Conservation (phyloP, 2,329 filamentous ascomycete species). For the Aspergillus oerlinghausenensis region DNA sequence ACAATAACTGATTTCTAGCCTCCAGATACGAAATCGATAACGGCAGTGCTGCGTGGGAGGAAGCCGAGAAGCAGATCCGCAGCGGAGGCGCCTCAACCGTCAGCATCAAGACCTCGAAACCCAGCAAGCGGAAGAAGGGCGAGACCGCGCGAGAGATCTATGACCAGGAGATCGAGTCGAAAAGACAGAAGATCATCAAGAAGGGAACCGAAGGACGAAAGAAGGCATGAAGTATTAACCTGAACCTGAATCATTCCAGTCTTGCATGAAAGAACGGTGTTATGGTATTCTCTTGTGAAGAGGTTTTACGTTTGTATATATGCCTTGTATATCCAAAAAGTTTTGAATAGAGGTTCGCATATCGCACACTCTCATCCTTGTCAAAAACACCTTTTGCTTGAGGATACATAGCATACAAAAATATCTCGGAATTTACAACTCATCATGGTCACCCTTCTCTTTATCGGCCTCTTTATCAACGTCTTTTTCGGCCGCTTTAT, state of each 20-base stretch:
- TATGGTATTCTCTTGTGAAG: not conserved
- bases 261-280: conserved; percentile 3
- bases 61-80: conserved; percentile 69
- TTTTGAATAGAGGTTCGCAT: not conserved
- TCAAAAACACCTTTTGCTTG: not conserved
- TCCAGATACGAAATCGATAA: conserved; percentile 45
- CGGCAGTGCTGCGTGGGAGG: conserved; percentile 50
- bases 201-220: conserved; percentile 41
- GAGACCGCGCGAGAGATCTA: conserved; percentile 49
- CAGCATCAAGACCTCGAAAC: conserved; percentile 73
- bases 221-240: conserved; percentile 10
- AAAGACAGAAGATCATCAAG: conserved; percentile 43
- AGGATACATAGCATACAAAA: not conserved
- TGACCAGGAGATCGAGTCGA: conserved; percentile 40
- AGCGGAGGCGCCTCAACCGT: conserved; percentile 55
- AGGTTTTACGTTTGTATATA: not conserved
- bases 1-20: conserved; percentile 38
- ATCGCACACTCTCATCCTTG: not conserved
- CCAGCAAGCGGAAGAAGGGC: conserved; percentile 66
- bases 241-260: not conserved
- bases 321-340: not conserved
- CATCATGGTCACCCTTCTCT: conserved; percentile 41
- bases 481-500: conserved; percentile 27
- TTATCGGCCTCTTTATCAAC: conserved; percentile 20
- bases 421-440: conserved; percentile 29